Conservation (phyloP, 2,329 filamentous ascomycete species). For the Passalora sequoiae region DNA sequence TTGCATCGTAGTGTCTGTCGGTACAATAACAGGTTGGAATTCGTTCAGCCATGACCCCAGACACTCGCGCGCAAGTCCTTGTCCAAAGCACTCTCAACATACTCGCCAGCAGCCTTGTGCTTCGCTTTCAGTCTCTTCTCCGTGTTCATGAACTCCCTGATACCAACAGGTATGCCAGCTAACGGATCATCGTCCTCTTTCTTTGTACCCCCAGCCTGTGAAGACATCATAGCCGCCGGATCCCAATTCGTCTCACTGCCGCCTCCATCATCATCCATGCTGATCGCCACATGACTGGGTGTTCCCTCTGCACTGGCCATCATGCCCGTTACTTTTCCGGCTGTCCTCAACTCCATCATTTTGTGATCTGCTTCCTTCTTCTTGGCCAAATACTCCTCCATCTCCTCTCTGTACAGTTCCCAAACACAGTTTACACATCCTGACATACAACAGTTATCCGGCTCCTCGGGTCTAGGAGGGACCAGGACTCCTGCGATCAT, state of each 20-base stretch:
- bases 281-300: conserved; percentile 49
- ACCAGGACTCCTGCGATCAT: conserved; percentile 74
- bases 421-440: conserved; percentile 97
- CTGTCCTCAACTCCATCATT: conserved; percentile 34
- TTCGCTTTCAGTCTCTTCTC: conserved; percentile 84
- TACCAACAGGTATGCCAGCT: conserved; percentile 78
- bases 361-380: conserved; percentile 58
- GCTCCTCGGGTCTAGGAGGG: conserved; percentile 78
- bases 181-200: conserved; percentile 55
- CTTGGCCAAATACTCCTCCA: conserved; percentile 77
- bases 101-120: conserved; percentile 41
- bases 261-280: conserved; percentile 76
- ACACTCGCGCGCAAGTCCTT: conserved; percentile 20
- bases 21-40: too few relatives aligned
- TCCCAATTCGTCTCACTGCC: conserved; percentile 67
- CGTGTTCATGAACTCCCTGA: conserved; percentile 93
- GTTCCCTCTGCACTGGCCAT: conserved; percentile 37
- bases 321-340: conserved; percentile 32
- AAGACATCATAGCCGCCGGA: too few relatives aligned
- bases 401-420: conserved; percentile 84
- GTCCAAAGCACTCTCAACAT: conserved; percentile 18
- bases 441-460: conserved; percentile 99
- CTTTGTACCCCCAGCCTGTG: conserved; percentile 6
- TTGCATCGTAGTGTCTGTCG: too few relatives aligned
- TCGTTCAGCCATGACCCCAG: conserved; percentile 14